phyloP scores from a whole-genome alignment of 2,329 filamentous ascomycete genomes.

The Paecilomyces sp. region DNA sequence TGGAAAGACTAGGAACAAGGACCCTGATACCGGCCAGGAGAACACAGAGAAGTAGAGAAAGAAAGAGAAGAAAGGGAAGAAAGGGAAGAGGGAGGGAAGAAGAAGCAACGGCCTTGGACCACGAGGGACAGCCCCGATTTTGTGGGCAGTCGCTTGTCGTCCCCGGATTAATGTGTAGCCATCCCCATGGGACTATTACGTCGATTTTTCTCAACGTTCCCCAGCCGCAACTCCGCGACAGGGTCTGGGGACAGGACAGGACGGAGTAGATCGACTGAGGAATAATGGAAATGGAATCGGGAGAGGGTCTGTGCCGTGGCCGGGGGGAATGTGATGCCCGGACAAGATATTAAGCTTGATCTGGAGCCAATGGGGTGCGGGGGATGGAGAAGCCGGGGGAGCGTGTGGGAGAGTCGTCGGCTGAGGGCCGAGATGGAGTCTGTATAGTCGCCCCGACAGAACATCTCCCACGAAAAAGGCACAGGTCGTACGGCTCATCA shows the following conservation, averaged over 20 bases:
- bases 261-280: neutral
- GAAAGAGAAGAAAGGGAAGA: neutral
- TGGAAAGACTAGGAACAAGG: neutral
- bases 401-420: neutral
- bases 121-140: neutral
- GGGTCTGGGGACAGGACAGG: neutral
- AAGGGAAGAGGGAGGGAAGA: neutral
- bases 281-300: neutral
- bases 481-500: too few relatives aligned
- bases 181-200: neutral
- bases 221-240: neutral
- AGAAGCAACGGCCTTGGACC: neutral
- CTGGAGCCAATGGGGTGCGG: neutral
- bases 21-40: neutral
- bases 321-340: neutral
- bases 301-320: neutral
- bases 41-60: neutral
- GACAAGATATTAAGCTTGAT: neutral
- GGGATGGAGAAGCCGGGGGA: neutral
- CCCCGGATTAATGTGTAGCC: neutral
- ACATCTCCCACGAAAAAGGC: too few relatives aligned
- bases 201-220: neutral
- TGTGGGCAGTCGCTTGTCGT: neutral
- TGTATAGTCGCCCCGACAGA: neutral
- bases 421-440: neutral